Conservation (phyloP, 768 basidiomycete species). For the Kwoniella heveanensis region DNA sequence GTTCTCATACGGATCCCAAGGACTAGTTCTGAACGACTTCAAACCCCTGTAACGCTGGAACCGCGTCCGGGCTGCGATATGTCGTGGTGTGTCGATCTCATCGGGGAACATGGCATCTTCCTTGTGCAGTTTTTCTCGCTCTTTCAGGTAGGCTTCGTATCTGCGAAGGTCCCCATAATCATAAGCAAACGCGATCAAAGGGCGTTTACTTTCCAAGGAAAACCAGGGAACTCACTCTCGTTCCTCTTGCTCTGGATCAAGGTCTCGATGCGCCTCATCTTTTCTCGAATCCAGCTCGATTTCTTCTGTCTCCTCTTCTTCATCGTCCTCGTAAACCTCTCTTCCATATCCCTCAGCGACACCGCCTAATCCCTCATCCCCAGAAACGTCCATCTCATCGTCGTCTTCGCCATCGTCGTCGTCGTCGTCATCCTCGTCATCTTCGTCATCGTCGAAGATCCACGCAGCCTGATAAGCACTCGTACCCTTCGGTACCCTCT, state of each 20-base stretch:
- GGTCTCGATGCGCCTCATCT: constrained; percentile 63
- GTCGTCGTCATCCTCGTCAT: constrained; percentile 62
- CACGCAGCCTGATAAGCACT: constrained; percentile 96
- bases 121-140: constrained; percentile 61
- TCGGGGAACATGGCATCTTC: constrained; percentile 90
- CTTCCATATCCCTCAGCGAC: constrained; percentile 36
- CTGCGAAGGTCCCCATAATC: constrained; percentile 26
- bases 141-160: constrained; percentile 53
- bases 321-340: constrained; percentile 34
- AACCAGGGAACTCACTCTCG: constrained; percentile 67
- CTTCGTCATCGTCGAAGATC: constrained; percentile 82
- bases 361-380: constrained; percentile 48
- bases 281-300: constrained; percentile 60
- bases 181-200: too few species aligned
- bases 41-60: constrained; percentile 92
- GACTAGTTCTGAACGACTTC: constrained; percentile 88
- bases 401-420: constrained; percentile 60
- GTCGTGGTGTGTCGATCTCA: constrained; percentile 90
- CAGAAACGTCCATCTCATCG: constrained; percentile 53
- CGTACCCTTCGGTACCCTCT: constrained; percentile 87
- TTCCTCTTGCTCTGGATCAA: constrained; percentile 73
- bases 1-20: constrained; percentile 97
- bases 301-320: constrained; percentile 60
- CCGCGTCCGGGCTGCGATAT: constrained; percentile 73
- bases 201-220: too few species aligned